Base-by-base conservation (phyloP, 2,329 filamentous ascomycete genomes). In the Thyridium curvatum region DNA sequence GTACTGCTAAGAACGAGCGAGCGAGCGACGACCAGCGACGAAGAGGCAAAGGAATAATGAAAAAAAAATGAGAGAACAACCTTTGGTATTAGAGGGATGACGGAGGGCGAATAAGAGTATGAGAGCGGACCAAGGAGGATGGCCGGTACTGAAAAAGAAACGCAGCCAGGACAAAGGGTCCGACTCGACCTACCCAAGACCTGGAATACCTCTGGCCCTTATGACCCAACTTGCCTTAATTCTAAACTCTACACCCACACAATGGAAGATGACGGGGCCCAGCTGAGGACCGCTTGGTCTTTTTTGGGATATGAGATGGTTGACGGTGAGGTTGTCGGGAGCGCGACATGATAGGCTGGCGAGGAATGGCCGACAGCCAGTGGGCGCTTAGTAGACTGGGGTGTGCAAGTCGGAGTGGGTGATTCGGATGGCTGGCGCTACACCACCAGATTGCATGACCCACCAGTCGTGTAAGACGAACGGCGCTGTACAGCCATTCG, bases 301-400 rank as follows among this genome's bases (percentile, higher is more conserved):
- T 26, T 26, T 26, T 26, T 26, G 21, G 21, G 30, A 38, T 28
- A 43, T 36, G 35, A 39, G 43, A 34, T 37, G 43, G 32, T 34
- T 14, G 33, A 33, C 36, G 43, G 48, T 53, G 47, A 50, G 46
- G 49, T 51, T 51, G 42, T 49, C 48, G 43, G 37, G 37, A 45
- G 36, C 42, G 40, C 29, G 35, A 52, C 54, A 50, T 69, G 66
- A 71, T 71, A 67, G 66, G 68, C 58, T 58, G 55, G 43, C 50
- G 47, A 40, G 49, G 49, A 43, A 50, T 50, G 51, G 51, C 52
- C 53, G 55, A 56, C 55, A 58, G 51, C 66, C 66, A 69, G 61
- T 67, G 58, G 66, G 66, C 66, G 66, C 66, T 68, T 69, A 68
- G 56, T 52, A 58, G 59, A 53, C 61, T 51, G 53, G 64, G 64